These are phyloP conservation scores for Prunus yedoensis DNA, from an alignment of 331 rosid genomes.

Conservation along the genomic window DNA sequence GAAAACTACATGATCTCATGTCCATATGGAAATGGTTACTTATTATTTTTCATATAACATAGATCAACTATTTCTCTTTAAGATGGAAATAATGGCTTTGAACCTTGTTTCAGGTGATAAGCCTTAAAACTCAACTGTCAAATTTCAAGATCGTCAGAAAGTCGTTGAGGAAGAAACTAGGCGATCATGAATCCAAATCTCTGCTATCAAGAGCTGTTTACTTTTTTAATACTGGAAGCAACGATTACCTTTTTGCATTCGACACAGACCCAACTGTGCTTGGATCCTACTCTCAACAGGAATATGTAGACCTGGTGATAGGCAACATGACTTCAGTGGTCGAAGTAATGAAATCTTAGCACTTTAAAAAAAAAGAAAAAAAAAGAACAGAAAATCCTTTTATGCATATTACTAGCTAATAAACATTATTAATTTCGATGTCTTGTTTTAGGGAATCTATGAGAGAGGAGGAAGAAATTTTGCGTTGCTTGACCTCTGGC, in stretches of 20 bases:
- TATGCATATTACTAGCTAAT: too few species aligned
- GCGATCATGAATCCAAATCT: slow-evolving; percentile 7
- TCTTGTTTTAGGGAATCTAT: too few species aligned
- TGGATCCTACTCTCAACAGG: slow-evolving; percentile 14
- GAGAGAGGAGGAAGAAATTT: too few species aligned
- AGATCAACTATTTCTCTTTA: not conserved
- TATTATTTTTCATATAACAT: too few species aligned
- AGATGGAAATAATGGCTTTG: not conserved
- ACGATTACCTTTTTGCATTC: slow-evolving; percentile 25
- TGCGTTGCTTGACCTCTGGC: too few species aligned
- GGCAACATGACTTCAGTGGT: slow-evolving; percentile 21
- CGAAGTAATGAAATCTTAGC: not conserved
- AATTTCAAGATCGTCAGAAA: slow-evolving; percentile 26
- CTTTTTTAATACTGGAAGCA: slow-evolving; percentile 32
- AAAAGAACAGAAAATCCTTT: too few species aligned
- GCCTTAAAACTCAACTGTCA: slow-evolving; percentile 32
- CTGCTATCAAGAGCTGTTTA: slow-evolving; percentile 37
- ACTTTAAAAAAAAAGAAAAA: not conserved
- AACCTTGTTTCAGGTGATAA: slow-evolving; percentile 18
- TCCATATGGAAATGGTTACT: not conserved
- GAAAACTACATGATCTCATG: not conserved
- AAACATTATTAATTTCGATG: too few species aligned
- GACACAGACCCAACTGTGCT: slow-evolving; percentile 15
- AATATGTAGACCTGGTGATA: slow-evolving; percentile 22
- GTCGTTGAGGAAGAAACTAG: slow-evolving; percentile 16